Evolutionary conservation across 768 basidiomycete species (phyloP), one percentile per base, ranked within the genome.

Genomic region (Naematelia aurantialba): DNA sequence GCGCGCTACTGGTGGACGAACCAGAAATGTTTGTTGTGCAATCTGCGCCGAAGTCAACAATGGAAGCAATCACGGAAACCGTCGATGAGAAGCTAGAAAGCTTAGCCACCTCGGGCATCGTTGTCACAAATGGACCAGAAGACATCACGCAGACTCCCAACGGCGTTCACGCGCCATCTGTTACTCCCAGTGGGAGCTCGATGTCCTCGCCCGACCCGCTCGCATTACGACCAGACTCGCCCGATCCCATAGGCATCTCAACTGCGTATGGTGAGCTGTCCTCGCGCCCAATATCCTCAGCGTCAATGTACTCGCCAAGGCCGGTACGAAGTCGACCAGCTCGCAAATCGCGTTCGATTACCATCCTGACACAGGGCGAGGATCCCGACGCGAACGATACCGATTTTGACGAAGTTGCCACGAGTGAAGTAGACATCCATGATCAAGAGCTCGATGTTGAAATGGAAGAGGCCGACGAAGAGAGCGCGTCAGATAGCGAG

Each of bases 381-480:
- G 75, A 68, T 56, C 67, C 68, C 3, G 74, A 69, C 29, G 68
- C 66, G 26, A 68, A 67, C 27, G 76, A 77, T 55, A 62, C 60
- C 14, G 76, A 78, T 26, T 76, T 68, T 50, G 67, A 29, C 1
- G 72, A 66, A 10, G 58, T 59, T 11, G 62, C 55, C 1, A 64
- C 55, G 2, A 66, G 56, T 2, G 76, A 74, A 24, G 76, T 74
- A 2, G 79, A 74, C 0, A 80, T 77, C 26, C 75, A 79, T 26
- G 72, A 78, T 63, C 44, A 60, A 48, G 60, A 73, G 55, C 70
- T 77, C 14, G 82, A 82, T 53, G 80, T 79, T 12, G 78, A 79
- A 31, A 65, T 75, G 52, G 79, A 79, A 31, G 79, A 76, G 0
- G 81, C 78, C 22, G 80, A 79, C 13, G 79, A 78, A 4, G 76